phyloP scores from a whole-genome alignment of 768 basidiomycete species.

The Boletellus emodensis region DNA sequence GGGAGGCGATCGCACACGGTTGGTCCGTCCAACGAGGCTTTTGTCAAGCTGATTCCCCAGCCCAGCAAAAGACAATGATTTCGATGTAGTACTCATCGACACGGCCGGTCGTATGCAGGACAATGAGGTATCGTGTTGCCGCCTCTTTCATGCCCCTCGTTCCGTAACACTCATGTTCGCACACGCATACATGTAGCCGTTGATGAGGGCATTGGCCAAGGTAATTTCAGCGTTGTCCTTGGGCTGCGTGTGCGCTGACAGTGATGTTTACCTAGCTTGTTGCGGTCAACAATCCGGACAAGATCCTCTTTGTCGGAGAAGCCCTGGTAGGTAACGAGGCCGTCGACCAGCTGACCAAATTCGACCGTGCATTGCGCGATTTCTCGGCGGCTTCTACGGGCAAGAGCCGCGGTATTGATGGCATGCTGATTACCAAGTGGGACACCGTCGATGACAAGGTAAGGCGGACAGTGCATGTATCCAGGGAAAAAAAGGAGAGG shows the following conservation, averaged over 20 bases:
- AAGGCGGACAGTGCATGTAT: constrained; percentile 15
- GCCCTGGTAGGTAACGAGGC: constrained; percentile 98
- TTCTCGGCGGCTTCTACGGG: constrained; percentile 72
- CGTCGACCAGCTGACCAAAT: constrained; percentile 95
- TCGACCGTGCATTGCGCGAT: constrained; percentile 89
- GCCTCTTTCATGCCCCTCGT: neutral
- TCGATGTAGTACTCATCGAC: constrained; percentile 96
- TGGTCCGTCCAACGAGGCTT: constrained; percentile 17
- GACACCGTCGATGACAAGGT: constrained; percentile 98
- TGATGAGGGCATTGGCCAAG: constrained; percentile 99
- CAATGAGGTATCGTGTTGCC: constrained; percentile 67
- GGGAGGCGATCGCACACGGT: constrained; percentile 92
- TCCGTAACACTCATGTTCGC: constrained; percentile 1
- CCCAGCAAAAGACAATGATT: constrained; percentile 80
- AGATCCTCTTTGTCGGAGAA: constrained; percentile 97
- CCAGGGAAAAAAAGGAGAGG: neutral
- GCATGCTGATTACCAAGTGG: constrained; percentile 98
- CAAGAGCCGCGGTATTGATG: constrained; percentile 90
- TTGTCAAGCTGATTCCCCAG: constrained; percentile 3
- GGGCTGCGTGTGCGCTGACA: neutral
- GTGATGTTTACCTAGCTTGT: constrained; percentile 57
- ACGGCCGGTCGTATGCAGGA: constrained; percentile 99
- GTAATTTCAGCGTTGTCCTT: constrained; percentile 32
- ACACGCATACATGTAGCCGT: constrained; percentile 48
- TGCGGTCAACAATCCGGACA: constrained; percentile 91